These are phyloP conservation scores for Sporothrix phasma DNA, from an alignment of 2,329 filamentous ascomycete species.

Conservation along the genomic window DNA sequence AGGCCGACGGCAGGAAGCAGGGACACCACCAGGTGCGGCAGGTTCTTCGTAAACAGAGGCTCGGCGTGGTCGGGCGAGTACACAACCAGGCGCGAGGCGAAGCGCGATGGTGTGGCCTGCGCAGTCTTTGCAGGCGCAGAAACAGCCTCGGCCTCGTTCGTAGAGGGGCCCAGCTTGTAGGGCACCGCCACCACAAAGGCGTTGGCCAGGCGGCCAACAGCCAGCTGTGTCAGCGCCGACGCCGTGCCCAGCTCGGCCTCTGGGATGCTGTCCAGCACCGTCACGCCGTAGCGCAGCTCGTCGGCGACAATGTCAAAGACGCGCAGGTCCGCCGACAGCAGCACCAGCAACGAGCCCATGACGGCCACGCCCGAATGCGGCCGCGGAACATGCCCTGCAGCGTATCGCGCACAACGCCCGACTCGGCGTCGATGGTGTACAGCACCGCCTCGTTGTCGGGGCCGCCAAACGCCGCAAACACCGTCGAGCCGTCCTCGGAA, in stretches of 20 bases:
- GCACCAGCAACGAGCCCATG: conserved; percentile 62
- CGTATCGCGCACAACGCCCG: conserved; percentile 55
- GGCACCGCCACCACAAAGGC: conserved; percentile 56
- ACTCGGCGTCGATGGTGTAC: conserved; percentile 65
- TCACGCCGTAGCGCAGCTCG: conserved; percentile 56
- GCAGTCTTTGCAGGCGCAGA: neutral
- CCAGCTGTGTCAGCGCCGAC: conserved; percentile 51
- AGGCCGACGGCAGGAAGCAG: conserved; percentile 54
- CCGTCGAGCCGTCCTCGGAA: conserved; percentile 72
- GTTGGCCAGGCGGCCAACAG: conserved; percentile 56
- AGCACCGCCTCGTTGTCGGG: conserved; percentile 50
- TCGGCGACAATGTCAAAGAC: conserved; percentile 82
- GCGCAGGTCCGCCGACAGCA: conserved; percentile 61
- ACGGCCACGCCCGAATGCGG: conserved; percentile 59
- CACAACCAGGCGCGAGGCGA: conserved; percentile 50
- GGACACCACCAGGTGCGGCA: conserved; percentile 51
- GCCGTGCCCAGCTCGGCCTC: conserved; percentile 16
- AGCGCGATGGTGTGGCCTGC: conserved; percentile 19
- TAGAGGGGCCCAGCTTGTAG: conserved; percentile 14
- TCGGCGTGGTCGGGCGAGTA: conserved; percentile 50
- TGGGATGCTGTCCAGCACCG: conserved; percentile 37
- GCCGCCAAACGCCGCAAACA: conserved; percentile 57
- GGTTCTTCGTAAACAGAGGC: conserved; percentile 48
- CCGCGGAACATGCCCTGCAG: conserved; percentile 59
- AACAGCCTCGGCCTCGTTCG: neutral